Base-by-base conservation (phyloP, 2,329 filamentous ascomycete species). In the Dactylellina haptotyla region DNA sequence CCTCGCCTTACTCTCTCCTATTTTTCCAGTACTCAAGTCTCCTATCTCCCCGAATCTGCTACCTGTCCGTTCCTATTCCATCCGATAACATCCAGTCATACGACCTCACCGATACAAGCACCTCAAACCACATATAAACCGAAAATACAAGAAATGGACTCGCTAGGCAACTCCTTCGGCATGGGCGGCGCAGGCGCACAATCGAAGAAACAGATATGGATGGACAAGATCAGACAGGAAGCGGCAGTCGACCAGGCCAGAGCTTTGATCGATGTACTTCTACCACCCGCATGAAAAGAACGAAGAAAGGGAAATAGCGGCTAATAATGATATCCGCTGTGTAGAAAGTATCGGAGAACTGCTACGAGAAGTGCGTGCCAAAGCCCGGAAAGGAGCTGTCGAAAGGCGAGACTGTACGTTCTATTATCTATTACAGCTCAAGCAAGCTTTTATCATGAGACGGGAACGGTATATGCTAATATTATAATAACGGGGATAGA, bases 271-370 rank as follows among this genome's bases (percentile, higher is more conserved):
- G 67, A 72, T 59, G 67, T 72, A 65, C 6, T n/a, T 12, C 39
- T 14, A 14, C 23, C 25, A 20, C 9, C 20, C 12, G 16, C 20
- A 16, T 25, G 26, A 20, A 30, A 18, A 12, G 14, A 53, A 4
- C 23, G 10, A 32, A 12, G 6, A 26, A 1, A 10, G 5, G n/a
- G 16, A 45, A 23, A 39, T 8, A 14, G 14, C 18, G 41, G 16
- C 45, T 8, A 48, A 18, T 53, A 6, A 41, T 23, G 10, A n/a
- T 46, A 4, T 3, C 10, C 8, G 14, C 18, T 71, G 3, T 23
- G 48, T 73, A 92, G 89, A 92, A 91, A 87, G 86, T 93, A 81
- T 91, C 93, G 82, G 86, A 90, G 78, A 88, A 89, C 82, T 94
- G 91, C 84, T 94, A 92, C 83, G 87, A 91, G 50, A 88, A 88